Evolutionary conservation across 345 rosid species (phyloP).

Genomic region (Mercurialis annua): DNA sequence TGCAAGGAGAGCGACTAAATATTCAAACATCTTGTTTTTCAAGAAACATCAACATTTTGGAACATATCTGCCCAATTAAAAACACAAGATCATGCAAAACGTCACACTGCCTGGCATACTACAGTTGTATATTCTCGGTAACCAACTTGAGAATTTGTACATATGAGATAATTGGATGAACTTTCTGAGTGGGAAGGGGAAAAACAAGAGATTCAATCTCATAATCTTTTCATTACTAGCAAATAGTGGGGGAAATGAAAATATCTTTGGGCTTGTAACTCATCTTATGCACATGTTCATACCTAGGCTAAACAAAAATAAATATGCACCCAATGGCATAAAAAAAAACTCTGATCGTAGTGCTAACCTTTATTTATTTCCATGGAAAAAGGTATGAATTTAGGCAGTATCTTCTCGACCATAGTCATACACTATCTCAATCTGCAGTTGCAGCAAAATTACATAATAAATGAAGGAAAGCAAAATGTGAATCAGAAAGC

Average conservation of each 20-base stretch:
- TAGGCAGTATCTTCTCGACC: constrained; percentile 82
- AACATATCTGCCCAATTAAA: background rate
- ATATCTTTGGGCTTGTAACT: background rate
- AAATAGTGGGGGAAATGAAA: background rate
- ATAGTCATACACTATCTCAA: constrained; percentile 81
- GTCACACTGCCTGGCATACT: background rate
- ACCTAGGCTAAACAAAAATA: background rate
- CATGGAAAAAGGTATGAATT: constrained; percentile 14
- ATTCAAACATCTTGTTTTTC: too few species aligned
- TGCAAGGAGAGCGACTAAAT: background rate
- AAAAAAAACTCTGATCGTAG: constrained; percentile 3
- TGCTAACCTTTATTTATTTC: constrained; percentile 49
- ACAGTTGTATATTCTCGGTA: background rate
- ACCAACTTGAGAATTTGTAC: background rate
- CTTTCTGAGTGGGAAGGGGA: background rate
- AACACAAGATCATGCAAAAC: background rate
- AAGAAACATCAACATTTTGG: too few species aligned
- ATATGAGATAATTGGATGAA: background rate
- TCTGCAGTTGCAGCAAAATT: constrained; percentile 48
- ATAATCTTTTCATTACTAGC: background rate
- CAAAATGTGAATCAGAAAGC: constrained; percentile 3
- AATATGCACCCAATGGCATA: background rate
- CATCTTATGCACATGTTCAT: background rate
- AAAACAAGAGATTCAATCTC: background rate
- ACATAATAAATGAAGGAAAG: background rate